Percentiles rank a stretch among this genome's conserved stretches.
Evolutionary conservation across 176 grass and related monocot species (phyloP).

Genomic region (Musa troglodytarum): DNA sequence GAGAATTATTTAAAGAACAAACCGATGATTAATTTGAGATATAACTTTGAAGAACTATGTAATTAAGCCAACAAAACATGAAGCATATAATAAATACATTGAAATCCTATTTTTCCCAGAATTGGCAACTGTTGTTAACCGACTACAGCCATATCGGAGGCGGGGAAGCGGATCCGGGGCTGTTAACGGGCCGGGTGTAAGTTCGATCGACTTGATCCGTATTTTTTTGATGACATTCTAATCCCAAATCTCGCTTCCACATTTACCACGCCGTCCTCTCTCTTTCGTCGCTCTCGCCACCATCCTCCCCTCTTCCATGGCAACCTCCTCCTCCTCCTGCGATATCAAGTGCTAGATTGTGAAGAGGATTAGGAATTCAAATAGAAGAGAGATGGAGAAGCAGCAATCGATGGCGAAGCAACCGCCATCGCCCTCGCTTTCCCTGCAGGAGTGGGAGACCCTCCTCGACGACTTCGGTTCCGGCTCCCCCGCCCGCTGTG

Average conservation of each 20-base stretch:
- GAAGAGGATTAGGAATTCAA: not conserved
- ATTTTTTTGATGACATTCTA: not conserved
- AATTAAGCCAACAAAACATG: no score
- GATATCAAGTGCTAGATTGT: not conserved
- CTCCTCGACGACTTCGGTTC: slow-evolving; percentile 54
- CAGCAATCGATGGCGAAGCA: not conserved
- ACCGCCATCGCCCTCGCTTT: slow-evolving; percentile 25
- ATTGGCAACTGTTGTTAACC: no score
- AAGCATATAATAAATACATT: no score
- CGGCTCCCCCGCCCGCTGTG: slow-evolving; percentile 25
- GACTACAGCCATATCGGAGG: no score
- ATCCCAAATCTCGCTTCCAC: not conserved
- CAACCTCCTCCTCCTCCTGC: not conserved
- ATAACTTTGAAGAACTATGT: no score
- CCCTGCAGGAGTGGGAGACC: slow-evolving; percentile 56
- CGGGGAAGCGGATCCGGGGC: no score
- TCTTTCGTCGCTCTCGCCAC: not conserved
- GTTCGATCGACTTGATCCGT: not conserved
- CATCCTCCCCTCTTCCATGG: not conserved
- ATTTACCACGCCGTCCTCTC: not conserved
- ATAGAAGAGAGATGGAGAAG: slow-evolving; percentile 5
- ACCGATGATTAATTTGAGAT: no score
- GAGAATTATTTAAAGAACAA: no score
- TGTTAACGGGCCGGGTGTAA: not conserved
- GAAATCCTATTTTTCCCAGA: no score